A percentile compares a stretch with the other conserved stretches of the same genome.
Evolutionary conservation across 108 stramenopile species (phyloP).

Genomic region (Schizochytrium sp.): DNA sequence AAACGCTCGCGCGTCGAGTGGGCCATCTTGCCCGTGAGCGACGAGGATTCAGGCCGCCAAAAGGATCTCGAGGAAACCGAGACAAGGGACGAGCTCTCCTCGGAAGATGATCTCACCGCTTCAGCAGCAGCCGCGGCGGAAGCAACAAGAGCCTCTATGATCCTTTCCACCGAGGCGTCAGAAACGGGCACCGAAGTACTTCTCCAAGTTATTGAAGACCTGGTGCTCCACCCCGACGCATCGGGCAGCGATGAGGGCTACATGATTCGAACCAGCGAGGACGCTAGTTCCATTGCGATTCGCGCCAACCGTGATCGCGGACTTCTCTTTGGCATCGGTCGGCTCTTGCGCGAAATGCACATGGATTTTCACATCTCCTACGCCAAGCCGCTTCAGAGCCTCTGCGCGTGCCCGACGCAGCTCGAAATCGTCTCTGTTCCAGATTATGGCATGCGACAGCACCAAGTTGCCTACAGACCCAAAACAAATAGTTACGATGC

Average conservation of each 20-base stretch:
- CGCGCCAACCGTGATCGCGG: not conserved
- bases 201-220: not conserved
- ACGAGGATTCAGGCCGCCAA: not conserved
- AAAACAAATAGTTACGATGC: slow-evolving; percentile 6
- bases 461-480: not conserved
- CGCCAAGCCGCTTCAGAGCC: not conserved
- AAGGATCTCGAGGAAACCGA: not conserved
- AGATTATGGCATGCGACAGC: not conserved
- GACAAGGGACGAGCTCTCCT: no score
- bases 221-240: not conserved
- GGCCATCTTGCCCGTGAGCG: not conserved
- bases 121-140: no score
- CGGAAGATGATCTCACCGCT: not conserved
- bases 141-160: no score
- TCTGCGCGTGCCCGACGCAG: not conserved
- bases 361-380: slow-evolving; percentile 12
- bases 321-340: not conserved
- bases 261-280: not conserved
- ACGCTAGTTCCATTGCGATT: not conserved
- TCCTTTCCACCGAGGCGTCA: no score
- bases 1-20: not conserved
- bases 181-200: not conserved
- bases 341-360: not conserved
- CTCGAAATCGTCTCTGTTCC: not conserved
- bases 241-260: not conserved